Evolutionary conservation across 2,329 filamentous ascomycete species (phyloP), one percentile per base, ranked within the genome.

Genomic region (Cladophialophora chaetospira): DNA sequence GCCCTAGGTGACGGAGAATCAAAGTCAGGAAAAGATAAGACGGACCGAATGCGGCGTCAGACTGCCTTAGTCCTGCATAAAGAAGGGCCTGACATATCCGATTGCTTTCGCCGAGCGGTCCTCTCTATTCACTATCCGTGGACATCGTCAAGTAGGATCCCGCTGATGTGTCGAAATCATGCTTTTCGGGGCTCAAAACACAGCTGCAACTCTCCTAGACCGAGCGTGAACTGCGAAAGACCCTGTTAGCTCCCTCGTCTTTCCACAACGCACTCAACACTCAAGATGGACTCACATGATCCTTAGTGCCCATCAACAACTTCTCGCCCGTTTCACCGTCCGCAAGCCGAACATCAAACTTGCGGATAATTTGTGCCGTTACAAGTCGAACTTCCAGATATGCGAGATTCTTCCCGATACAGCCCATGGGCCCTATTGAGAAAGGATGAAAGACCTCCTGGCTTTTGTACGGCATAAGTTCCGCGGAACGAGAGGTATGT

Each of bases 401-500:
- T 1, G 69, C 69, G 15, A 72, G 55, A 25, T 62, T 61, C 31
- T 66, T 66, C n/a, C 67, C 70, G 25, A 70, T 63, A 46, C 70
- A 72, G 40, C 55, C 61, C 28, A 68, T 67, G 0, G 58, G 52
- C 2, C 66, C 68, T 58, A 52, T 70, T 1, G 67, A 67, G 44
- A 73, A 75, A 0, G 73, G 73, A 1, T 55, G 55, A 51, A 67
- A 72, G 1, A 68, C 71, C 1, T 65, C 61, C 23, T 51, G 50
- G 47, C 15, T 15, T 21, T 56, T 51, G 47, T 74, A 67, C 19
- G 63, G 67, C n/a, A 70, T 62, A 55, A 75, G 56, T 6, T 74
- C 68, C 2, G 42, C 42, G 3, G 59, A 46, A 2, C 66, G 66
- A 2, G 66, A 67, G 3, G 65, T 66, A 2, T 72, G 76, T 23